Evolutionary conservation across 331 rosid genomes (phyloP).

Genomic region (Malus hybrid): DNA sequence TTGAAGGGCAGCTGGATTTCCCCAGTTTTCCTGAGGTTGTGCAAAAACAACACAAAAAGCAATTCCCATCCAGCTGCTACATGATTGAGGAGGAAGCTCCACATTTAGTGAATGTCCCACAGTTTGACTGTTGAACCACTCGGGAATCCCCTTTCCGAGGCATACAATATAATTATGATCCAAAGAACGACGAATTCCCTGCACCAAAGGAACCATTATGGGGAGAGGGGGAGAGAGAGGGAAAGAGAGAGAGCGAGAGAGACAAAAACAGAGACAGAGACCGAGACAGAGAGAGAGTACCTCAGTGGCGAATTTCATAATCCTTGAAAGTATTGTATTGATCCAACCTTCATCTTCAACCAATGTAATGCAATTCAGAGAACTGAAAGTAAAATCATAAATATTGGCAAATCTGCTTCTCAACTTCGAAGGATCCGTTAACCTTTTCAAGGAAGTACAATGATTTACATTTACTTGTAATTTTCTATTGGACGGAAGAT

Average conservation of each 20-base stretch:
- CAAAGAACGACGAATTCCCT: background rate
- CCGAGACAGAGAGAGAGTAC: background rate
- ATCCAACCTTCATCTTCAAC: background rate
- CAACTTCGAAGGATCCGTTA: too few species aligned
- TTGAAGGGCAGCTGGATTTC: too few species aligned
- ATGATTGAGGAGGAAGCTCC: too few species aligned
- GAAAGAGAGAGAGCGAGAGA: too few species aligned
- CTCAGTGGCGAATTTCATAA: too few species aligned
- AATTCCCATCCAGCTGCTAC: too few species aligned
- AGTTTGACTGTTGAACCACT: background rate
- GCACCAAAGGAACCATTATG: background rate
- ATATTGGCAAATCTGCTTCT: background rate
- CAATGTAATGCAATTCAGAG: background rate
- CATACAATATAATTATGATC: too few species aligned
- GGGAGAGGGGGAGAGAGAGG: background rate
- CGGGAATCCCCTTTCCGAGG: background rate
- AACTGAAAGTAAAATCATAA: background rate
- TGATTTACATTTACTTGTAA: rapidly evolving
- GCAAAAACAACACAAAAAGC: background rate
- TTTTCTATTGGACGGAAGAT: too few species aligned
- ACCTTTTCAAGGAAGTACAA: too few species aligned
- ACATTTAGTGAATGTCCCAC: too few species aligned
- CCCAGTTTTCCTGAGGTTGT: too few species aligned
- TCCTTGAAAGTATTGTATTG: background rate
- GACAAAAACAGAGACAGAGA: too few species aligned